These are phyloP conservation scores for Calocybe gangraenosa DNA, from an alignment of 768 basidiomycete genomes.

Conservation along the genomic window DNA sequence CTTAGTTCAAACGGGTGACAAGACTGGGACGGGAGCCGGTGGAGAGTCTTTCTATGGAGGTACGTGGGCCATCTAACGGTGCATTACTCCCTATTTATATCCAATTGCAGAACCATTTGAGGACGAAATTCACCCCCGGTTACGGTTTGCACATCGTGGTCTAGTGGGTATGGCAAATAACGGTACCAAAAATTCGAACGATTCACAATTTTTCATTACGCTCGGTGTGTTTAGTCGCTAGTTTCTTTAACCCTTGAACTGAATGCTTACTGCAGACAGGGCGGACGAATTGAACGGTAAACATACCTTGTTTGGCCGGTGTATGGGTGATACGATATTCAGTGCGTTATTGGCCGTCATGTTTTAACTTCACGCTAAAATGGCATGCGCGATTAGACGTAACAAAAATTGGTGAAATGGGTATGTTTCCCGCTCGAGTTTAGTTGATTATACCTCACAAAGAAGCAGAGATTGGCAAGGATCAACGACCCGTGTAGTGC, in stretches of 20 bases:
- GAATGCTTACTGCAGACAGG: constrained; percentile 47
- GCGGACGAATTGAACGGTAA: constrained; percentile 93
- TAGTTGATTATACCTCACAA: constrained; percentile 4
- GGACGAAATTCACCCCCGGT: constrained; percentile 90
- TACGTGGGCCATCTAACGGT: constrained; percentile 15
- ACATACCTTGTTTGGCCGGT: constrained; percentile 91
- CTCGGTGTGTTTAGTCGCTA: constrained; percentile 49
- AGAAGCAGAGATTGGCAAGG: constrained; percentile 59
- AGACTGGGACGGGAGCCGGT: constrained; percentile 84
- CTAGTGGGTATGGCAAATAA: constrained; percentile 93
- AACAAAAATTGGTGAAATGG: constrained; percentile 86
- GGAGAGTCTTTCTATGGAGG: constrained; percentile 97
- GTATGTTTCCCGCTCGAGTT: constrained; percentile 35
- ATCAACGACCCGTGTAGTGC: constrained; percentile 79
- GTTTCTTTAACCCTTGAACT: constrained; percentile 1
- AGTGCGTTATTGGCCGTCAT: constrained; percentile 41
- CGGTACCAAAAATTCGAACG: constrained; percentile 83
- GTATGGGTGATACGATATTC: constrained; percentile 84
- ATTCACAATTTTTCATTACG: constrained; percentile 94
- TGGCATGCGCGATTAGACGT: constrained; percentile 53
- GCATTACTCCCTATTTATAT: neutral
- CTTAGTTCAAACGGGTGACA: constrained; percentile 93
- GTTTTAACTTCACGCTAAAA: neutral
- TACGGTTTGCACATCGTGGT: constrained; percentile 88
- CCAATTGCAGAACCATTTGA: constrained; percentile 75